These are phyloP conservation scores for Hypoxylon lienhwacheense DNA, from an alignment of 495 filamentous ascomycete species.

Conservation along the genomic window DNA sequence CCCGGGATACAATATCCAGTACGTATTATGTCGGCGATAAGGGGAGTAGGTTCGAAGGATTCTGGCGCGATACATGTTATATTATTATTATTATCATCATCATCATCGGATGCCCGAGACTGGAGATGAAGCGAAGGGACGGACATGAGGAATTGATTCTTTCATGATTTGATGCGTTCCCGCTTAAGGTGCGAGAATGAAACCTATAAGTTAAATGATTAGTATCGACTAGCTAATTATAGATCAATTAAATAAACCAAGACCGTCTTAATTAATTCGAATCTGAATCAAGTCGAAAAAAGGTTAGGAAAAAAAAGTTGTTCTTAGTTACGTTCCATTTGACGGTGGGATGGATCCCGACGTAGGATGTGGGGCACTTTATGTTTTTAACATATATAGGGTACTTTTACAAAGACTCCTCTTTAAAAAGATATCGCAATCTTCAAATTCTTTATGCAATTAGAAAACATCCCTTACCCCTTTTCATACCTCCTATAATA, in stretches of 20 bases:
- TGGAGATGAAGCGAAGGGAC: slow-evolving; percentile 14
- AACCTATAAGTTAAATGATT: not conserved
- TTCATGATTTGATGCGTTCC: slow-evolving; percentile 18
- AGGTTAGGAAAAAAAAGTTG: not conserved
- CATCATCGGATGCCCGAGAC: slow-evolving; percentile 21
- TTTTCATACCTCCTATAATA: too few relatives aligned
- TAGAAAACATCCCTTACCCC: too few relatives aligned
- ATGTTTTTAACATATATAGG: too few relatives aligned
- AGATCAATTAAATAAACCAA: slow-evolving; percentile 1
- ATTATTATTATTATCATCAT: too few relatives aligned
- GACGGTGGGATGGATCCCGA: slow-evolving; percentile 15
- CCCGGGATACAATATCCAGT: slow-evolving; percentile 44
- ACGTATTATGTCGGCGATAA: slow-evolving; percentile 45
- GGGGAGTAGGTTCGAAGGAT: slow-evolving; percentile 38
- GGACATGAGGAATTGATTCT: slow-evolving; percentile 29
- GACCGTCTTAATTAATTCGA: slow-evolving; percentile 5
- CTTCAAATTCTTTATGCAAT: too few relatives aligned
- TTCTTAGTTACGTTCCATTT: slow-evolving; percentile 21
- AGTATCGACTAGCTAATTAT: too few relatives aligned
- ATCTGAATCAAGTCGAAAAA: slow-evolving; percentile 15
- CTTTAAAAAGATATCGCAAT: too few relatives aligned
- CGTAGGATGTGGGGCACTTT: too few relatives aligned
- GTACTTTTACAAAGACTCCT: too few relatives aligned
- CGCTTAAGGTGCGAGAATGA: slow-evolving; percentile 10
- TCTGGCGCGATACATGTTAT: slow-evolving; percentile 39